Percentiles rank a stretch among this genome's conserved stretches.
Conservation (phyloP, 2,329 filamentous ascomycete genomes). For the Aspergillus fumigatiaffinis region DNA sequence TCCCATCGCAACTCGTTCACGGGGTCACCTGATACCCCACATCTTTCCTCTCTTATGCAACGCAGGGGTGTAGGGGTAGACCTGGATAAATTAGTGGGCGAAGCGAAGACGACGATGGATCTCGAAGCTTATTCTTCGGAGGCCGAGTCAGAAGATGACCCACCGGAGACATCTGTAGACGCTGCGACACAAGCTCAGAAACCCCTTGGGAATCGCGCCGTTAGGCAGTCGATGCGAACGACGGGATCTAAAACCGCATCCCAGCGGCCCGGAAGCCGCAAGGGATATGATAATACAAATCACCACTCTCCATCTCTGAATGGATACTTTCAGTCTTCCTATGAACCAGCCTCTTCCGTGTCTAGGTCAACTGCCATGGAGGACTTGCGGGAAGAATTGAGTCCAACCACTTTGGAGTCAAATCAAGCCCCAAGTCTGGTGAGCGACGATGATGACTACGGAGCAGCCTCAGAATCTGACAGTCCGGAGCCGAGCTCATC, state of each 20-base stretch:
- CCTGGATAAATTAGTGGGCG: constrained; percentile 55
- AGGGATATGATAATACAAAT: constrained; percentile 46
- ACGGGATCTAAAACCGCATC: constrained; percentile 50
- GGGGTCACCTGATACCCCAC: constrained; percentile 58
- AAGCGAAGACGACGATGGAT: constrained; percentile 45
- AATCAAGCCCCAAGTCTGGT: constrained; percentile 77
- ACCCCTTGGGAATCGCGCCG: constrained; percentile 23
- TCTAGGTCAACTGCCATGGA: constrained; percentile 34
- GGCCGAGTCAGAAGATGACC: constrained; percentile 34
- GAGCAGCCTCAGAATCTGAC: constrained; percentile 62
- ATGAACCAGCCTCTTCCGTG: constrained; percentile 35
- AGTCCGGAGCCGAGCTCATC: constrained; percentile 51
- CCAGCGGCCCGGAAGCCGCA: constrained; percentile 55
- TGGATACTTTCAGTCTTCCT: constrained; percentile 26
- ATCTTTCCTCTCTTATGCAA: constrained; percentile 64
- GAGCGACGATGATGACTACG: constrained; percentile 76
- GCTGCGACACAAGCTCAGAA: constrained; percentile 13
- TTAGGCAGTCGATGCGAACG: constrained; percentile 54
- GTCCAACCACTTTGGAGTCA: constrained; percentile 65
- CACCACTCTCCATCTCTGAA: constrained; percentile 39
- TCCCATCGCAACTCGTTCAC: constrained; percentile 42
- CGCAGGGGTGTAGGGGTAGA: constrained; percentile 60
- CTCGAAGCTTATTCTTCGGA: constrained; percentile 38
- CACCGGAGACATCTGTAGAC: constrained; percentile 21
- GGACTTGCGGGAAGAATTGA: constrained; percentile 51